These are phyloP conservation scores for Hypoxylon sp. DNA, from an alignment of 2,329 filamentous ascomycete genomes.

Conservation along the genomic window DNA sequence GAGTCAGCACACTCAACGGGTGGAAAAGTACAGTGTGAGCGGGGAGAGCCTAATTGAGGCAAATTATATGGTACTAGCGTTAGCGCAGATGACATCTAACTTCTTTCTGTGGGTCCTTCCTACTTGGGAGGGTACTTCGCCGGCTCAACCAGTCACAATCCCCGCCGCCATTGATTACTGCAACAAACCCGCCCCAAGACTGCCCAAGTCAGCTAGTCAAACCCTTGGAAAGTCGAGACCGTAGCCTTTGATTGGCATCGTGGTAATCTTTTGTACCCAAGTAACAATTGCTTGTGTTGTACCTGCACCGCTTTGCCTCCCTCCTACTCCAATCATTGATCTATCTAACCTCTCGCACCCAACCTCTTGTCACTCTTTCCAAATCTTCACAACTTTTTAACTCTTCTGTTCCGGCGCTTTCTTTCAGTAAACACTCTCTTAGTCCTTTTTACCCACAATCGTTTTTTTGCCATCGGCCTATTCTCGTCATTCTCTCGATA, in stretches of 20 bases:
- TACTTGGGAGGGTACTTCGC: conserved; percentile 22
- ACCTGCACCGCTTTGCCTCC: conserved; percentile 20
- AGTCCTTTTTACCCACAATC: conserved; percentile 32
- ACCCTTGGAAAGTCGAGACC: conserved; percentile 30
- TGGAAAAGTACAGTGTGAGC: conserved; percentile 24
- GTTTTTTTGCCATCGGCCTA: conserved; percentile 37
- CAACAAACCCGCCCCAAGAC: conserved; percentile 18
- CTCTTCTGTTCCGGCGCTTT: conserved; percentile 25
- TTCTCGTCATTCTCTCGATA: conserved; percentile 45
- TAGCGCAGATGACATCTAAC: conserved; percentile 15
- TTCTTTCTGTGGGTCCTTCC: conserved; percentile 28
- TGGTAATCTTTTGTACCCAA: conserved; percentile 24
- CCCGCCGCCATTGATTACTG: conserved; percentile 22
- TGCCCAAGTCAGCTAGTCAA: conserved; percentile 22
- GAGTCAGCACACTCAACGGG: background rate
- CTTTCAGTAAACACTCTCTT: conserved; percentile 40
- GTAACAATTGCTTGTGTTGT: conserved; percentile 33
- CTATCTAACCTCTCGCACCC: conserved; percentile 27
- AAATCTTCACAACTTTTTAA: conserved; percentile 17
- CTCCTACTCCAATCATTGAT: conserved; percentile 37
- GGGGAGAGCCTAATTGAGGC: conserved; percentile 10
- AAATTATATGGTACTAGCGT: conserved; percentile 17
- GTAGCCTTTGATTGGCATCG: conserved; percentile 37
- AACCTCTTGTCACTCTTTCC: conserved; percentile 42
- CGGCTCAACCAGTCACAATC: conserved; percentile 25